A percentile compares a stretch with the other conserved stretches of the same genome.
Conservation (phyloP, 2,329 filamentous ascomycete genomes). For the Cryoendolithus antarcticus region DNA sequence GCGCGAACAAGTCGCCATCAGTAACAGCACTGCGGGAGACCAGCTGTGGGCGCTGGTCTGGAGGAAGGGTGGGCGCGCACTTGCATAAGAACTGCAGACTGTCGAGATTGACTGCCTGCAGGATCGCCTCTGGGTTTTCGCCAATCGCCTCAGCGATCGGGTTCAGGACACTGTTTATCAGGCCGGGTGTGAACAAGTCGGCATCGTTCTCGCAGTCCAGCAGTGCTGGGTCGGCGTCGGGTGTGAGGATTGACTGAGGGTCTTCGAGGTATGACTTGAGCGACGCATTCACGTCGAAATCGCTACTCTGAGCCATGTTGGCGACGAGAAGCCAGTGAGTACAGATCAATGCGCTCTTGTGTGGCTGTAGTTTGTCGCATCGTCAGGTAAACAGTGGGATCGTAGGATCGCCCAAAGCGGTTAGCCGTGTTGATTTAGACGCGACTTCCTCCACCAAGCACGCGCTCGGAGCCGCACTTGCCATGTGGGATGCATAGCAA, state of each 20-base stretch:
- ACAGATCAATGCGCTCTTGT: too few species aligned
- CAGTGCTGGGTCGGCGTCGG: constrained; percentile 71
- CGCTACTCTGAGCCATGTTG: constrained; percentile 55
- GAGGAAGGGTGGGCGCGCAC: constrained; percentile 55
- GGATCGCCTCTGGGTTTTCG: constrained; percentile 80
- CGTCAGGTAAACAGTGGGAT: too few species aligned
- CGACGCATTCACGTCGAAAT: constrained; percentile 92
- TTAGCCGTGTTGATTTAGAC: too few species aligned
- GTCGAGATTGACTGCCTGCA: constrained; percentile 68
- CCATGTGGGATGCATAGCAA: too few species aligned
- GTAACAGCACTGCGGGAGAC: constrained; percentile 18
- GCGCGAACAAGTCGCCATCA: constrained; percentile 50
- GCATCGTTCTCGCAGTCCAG: constrained; percentile 89
- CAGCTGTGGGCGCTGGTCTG: constrained; percentile 17
- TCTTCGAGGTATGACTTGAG: constrained; percentile 96
- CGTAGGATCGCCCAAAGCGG: too few species aligned
- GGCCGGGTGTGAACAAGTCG: constrained; percentile 61
- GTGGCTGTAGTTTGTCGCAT: too few species aligned
- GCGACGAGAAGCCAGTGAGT: constrained; percentile 5
- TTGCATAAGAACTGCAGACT: constrained; percentile 93
- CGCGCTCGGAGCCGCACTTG: too few species aligned
- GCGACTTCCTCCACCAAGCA: too few species aligned
- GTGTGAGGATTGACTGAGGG: constrained; percentile 67
- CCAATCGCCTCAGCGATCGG: constrained; percentile 86
- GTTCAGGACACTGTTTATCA: constrained; percentile 79